Evolutionary conservation across 148 eudicot species (phyloP), one percentile per base, ranked within the genome.

Genomic region (Persicaria maculosa): DNA sequence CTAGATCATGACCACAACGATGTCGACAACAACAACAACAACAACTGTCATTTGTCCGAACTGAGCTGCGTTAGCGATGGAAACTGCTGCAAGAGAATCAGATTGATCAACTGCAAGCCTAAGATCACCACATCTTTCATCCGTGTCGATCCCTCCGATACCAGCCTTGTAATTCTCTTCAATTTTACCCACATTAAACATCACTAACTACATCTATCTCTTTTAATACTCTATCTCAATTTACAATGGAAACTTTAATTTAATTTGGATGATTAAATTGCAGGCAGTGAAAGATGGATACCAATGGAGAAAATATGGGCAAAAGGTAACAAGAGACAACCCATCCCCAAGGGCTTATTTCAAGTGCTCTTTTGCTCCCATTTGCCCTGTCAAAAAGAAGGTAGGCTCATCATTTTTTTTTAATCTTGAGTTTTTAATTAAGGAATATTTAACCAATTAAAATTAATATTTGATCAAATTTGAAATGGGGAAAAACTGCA

Each of bases 241-340:
- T 31, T 1, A 25, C 1, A 31, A 31, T 31, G 40, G 40, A 31
- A 31, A 31, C 0, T 31, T 31, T 31, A 31, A 1, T n/a, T n/a
- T 31, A 31, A 31, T 31, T 31, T 1, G 40, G 40, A 31, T 1
- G 40, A 31, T 0, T 31, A 31, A 31, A 31, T 31, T 4, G 0
- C 76, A 74, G 76, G 78, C 67, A 9, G 80, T 81, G 73, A 80
- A 78, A 44, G 86, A 83, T 76, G 86, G 86, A 78, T 76, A 83
- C 81, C 83, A 80, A 74, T 83, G 86, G 86, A 76, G 84, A 43
- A 83, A 83, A 71, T 83, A 83, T 46, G 86, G 86, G n/a, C 86
- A 83, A 52, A 83, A 83, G 73, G 84, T 81, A 0, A 83, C 86
- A 53, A 83, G 86, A 78, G 81, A 83, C 76, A 83, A 83, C 61